A percentile compares a stretch with the other conserved stretches of the same genome.
Evolutionary conservation across 2,329 filamentous ascomycete genomes (phyloP).

Genomic region (Leptographium lundbergii): DNA sequence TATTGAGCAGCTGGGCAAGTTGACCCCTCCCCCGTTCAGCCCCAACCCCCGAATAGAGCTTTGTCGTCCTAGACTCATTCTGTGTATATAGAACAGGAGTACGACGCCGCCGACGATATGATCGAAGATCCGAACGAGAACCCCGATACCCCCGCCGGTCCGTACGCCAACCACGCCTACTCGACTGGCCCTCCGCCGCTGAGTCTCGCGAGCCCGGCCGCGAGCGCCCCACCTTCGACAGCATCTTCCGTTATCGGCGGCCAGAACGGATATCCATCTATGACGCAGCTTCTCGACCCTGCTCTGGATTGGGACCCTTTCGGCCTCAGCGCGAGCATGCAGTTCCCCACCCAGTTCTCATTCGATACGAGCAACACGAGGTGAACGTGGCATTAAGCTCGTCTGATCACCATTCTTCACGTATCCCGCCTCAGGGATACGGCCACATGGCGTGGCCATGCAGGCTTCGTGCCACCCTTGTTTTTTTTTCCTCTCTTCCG

Average conservation of each 20-base stretch:
- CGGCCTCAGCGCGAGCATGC: conserved; percentile 86
- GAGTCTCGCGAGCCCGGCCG: conserved; percentile 24
- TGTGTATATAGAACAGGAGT: conserved; percentile 81
- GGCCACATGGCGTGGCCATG: background rate
- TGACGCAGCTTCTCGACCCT: conserved; percentile 57
- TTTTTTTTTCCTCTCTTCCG: background rate
- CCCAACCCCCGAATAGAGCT: conserved; percentile 35
- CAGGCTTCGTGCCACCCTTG: background rate
- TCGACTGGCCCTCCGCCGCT: conserved; percentile 27
- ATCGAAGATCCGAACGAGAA: conserved; percentile 64
- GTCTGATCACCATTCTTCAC: background rate
- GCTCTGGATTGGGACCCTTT: conserved; percentile 90
- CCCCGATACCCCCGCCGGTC: conserved; percentile 47
- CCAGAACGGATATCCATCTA: conserved; percentile 54
- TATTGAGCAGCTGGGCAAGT: conserved; percentile 90
- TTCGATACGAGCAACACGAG: conserved; percentile 51
- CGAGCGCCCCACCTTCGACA: conserved; percentile 11
- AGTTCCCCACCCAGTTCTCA: conserved; percentile 75
- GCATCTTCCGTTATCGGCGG: conserved; percentile 7
- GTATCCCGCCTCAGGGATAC: background rate
- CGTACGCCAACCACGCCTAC: conserved; percentile 48
- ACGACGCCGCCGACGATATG: conserved; percentile 81
- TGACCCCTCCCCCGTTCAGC: conserved; percentile 37
- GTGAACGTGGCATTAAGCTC: conserved; percentile 11
- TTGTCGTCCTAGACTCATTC: conserved; percentile 57